Evolutionary conservation across 345 rosid species (phyloP), one percentile per base, ranked within the genome.

Genomic region (Nephelium lappaceum): DNA sequence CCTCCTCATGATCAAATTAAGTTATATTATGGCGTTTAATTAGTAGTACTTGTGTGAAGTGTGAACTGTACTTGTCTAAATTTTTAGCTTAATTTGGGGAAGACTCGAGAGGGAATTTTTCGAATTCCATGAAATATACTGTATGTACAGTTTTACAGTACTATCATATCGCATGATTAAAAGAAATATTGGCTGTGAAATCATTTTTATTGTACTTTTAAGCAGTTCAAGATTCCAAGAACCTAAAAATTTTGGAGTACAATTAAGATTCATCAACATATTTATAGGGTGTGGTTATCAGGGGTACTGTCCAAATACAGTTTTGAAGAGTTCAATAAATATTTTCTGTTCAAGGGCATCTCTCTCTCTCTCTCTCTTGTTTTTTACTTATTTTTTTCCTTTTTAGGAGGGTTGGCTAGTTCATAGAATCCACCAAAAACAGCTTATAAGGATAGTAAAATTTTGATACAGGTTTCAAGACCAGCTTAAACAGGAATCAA

Each of bases 401-500:
- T 57, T 67, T 38, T n/a, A 60, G 31, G 27, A 49, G 24, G 51
- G 41, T 57, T 68, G 45, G 16, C 36, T 85, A 8, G 58, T 81
- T 78, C 38, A 55, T 77, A 77, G 80, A 82, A 81, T 74, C 78
- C 62, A 41, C 61, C 47, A 71, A 21, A 81, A 80, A 72, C 61
- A 78, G 74, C 63, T 82, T 51, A 77, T 78, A 69, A 55, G 66
- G 58, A 58, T 25, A 65, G 69, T 65, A 51, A 58, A 27, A 55
- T 69, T 71, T 69, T 78, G 42, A 12, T 84, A 60, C 93, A 93
- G 98, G 93, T 95, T 88, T 87, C 95, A 72, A 93, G 93, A 87
- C 80, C 86, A 78, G 84, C 90, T 82, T 93, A 85, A 87, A 80
- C 75, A 83, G 86, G 87, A 77, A 53, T 64, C 66, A 51, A 76